These are phyloP conservation scores for Erysimum pusillum DNA, from an alignment of 441 rosid genomes.

Conservation along the genomic window DNA sequence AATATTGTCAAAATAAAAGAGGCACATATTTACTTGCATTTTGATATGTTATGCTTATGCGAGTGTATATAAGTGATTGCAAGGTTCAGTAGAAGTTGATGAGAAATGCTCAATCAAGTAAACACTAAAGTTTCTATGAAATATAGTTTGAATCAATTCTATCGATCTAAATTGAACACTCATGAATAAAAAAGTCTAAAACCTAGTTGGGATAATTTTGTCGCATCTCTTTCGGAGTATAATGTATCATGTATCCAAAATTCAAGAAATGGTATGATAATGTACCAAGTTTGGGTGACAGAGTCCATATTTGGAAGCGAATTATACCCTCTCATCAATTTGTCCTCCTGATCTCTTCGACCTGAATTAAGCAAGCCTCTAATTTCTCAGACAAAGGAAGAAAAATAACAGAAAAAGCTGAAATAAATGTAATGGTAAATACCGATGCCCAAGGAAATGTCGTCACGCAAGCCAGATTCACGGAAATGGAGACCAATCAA, in stretches of 20 bases:
- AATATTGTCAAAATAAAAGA: background rate
- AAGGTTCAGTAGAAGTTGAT: background rate
- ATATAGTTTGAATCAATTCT: background rate
- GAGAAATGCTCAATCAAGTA: background rate
- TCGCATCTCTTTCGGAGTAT: background rate
- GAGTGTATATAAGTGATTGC: background rate
- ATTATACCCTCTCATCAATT: constrained; percentile 66
- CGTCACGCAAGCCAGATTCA: constrained; percentile 53
- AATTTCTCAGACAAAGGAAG: background rate
- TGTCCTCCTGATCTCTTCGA: constrained; percentile 47
- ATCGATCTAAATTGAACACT: background rate
- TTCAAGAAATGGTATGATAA: constrained; percentile 7
- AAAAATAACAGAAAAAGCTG: background rate
- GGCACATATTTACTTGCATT: background rate
- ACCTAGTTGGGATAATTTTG: background rate
- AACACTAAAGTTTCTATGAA: background rate
- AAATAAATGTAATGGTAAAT: background rate
- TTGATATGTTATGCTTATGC: background rate
- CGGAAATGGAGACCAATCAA: constrained; percentile 76
- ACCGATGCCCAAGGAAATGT: constrained; percentile 49
- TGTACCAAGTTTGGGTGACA: constrained; percentile 65
- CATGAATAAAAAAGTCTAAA: background rate
- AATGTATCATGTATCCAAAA: constrained; percentile 6
- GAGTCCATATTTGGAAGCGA: constrained; percentile 71
- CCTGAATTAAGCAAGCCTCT: constrained; percentile 19